Evolutionary conservation across 2,329 filamentous ascomycete genomes (phyloP).

Genomic region (Alternaria novae-zelandiae): DNA sequence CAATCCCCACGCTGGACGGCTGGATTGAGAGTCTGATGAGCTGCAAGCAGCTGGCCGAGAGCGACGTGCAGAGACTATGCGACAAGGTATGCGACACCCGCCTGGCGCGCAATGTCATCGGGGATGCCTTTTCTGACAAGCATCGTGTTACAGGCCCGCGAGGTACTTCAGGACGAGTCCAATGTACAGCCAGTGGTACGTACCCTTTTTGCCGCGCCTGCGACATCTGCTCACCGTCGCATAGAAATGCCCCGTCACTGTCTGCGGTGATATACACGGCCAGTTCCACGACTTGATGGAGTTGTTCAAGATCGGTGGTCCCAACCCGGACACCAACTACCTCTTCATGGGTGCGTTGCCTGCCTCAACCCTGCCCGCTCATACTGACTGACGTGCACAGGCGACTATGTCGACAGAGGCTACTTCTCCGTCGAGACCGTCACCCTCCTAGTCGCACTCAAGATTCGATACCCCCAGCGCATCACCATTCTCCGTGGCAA

Average conservation of each 20-base stretch:
- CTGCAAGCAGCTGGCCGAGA: constrained; percentile 97
- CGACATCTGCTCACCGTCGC: constrained; percentile 22
- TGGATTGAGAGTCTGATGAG: constrained; percentile 99
- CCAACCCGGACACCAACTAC: constrained; percentile 98
- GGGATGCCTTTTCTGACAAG: constrained; percentile 17
- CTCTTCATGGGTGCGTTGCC: constrained; percentile 84
- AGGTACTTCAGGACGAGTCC: constrained; percentile 95
- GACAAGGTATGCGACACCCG: constrained; percentile 73
- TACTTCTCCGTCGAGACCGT: constrained; percentile 99
- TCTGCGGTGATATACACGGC: constrained; percentile 98
- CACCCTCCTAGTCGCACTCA: constrained; percentile 92
- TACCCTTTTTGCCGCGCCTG: constrained; percentile 6
- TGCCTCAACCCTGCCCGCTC: background rate
- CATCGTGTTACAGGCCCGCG: constrained; percentile 71
- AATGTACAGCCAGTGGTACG: constrained; percentile 98
- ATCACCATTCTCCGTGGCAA: constrained; percentile 98
- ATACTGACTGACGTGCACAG: constrained; percentile 56
- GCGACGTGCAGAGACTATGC: constrained; percentile 94
- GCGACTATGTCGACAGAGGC: constrained; percentile 97
- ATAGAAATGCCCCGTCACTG: constrained; percentile 93
- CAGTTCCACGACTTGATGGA: constrained; percentile 99
- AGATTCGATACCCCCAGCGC: constrained; percentile 96
- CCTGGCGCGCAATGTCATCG: background rate
- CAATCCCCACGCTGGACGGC: constrained; percentile 90
- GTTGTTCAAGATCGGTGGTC: constrained; percentile 97